phyloP scores from a whole-genome alignment of 164 flowering plant species.

The Paratinospora sagittata region DNA sequence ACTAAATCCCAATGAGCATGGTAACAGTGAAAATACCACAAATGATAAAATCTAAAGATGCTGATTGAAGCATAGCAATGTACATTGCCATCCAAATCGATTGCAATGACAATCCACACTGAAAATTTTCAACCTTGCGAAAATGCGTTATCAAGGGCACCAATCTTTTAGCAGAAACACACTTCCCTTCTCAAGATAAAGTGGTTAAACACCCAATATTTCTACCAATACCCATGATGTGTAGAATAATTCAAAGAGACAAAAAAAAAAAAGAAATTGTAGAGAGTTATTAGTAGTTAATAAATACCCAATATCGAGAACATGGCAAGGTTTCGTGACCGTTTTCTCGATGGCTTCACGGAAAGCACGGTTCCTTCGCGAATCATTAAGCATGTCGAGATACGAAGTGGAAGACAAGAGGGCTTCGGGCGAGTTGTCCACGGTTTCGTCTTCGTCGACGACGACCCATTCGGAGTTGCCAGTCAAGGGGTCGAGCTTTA shows the following conservation, averaged over 20 bases:
- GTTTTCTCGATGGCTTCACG: constrained; percentile 72
- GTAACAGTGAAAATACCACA: no score
- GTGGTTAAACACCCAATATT: no score
- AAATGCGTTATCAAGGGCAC: not conserved
- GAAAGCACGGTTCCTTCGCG: constrained; percentile 60
- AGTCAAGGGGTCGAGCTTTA: constrained; percentile 63
- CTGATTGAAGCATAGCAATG: no score
- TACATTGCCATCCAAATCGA: no score
- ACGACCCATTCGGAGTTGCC: constrained; percentile 87
- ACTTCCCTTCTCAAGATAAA: no score
- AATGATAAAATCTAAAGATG: no score
- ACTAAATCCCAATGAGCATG: no score
- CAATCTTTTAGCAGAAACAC: not conserved
- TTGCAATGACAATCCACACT: not conserved
- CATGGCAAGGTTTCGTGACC: constrained; percentile 63
- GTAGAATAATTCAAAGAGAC: not conserved
- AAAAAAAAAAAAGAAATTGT: not conserved
- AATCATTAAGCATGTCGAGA: constrained; percentile 93
- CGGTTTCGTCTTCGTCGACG: constrained; percentile 35
- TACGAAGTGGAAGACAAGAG: constrained; percentile 79
- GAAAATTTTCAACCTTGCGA: not conserved
- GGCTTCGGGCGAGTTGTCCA: constrained; percentile 18
- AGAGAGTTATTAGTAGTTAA: no score
- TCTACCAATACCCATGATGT: no score
- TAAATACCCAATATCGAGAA: constrained; percentile 87